Evolutionary conservation across 768 basidiomycete genomes (phyloP), one percentile per base, ranked within the genome.

Genomic region (Kwoniella sp.): DNA sequence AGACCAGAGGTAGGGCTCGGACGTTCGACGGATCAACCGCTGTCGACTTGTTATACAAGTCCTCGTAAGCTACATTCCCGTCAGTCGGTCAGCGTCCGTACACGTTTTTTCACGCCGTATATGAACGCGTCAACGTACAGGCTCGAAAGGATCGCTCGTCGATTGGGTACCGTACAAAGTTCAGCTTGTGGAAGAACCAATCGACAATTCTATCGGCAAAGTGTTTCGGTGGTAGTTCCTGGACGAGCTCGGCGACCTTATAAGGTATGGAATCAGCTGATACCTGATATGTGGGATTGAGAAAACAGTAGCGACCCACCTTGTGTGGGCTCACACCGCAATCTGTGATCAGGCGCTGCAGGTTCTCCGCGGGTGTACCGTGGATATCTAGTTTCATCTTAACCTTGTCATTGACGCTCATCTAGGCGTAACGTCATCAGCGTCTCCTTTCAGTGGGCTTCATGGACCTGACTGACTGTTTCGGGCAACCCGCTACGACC

Each of bases 111-210:
- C 32, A 33, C 32, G n/a, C 32, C 32, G 10, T 10, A 10, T 10
- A n/a, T n/a, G n/a, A n/a, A n/a, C n/a, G n/a, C n/a, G n/a, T n/a
- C n/a, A 14, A 53, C 63, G 22, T 28, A 67, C 63, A 67, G 5
- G 36, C 54, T 20, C 69, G 23, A 56, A 70, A 70, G 1, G 58
- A 42, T n/a, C 62, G 53, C 50, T 92, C 90, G 25, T 87, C 88
- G 14, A 93, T 80, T 42, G 90, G 91, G 75, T 93, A 93, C 34
- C 90, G 83, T 19, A 89, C 89, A 84, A 88, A 91, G 67, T 95
- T 93, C 70, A 90, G 89, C 64, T 72, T 52, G 42, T 42, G 15
- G 44, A 71, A 70, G 50, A 72, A 92, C 71, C 87, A 84, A 65
- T 91, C 84, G 54, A 93, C 79, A 19, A 93, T 82, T 26, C 82